phyloP scores from a whole-genome alignment of 345 rosid species.

The Syzygium oleosum region DNA sequence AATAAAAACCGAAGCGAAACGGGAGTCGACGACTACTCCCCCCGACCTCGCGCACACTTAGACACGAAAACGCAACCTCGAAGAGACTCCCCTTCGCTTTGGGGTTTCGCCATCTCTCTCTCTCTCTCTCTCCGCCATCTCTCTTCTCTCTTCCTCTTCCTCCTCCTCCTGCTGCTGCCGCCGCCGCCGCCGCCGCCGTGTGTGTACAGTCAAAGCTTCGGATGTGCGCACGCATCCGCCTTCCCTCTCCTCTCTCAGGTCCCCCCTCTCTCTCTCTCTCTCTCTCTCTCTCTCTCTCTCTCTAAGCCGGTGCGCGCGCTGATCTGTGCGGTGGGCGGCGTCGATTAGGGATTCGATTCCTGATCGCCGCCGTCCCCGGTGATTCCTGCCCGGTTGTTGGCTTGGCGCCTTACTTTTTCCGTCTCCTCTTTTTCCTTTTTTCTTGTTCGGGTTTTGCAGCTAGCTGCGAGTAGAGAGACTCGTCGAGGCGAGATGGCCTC shows the following conservation, averaged over 20 bases:
- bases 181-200: no score
- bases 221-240: conserved; percentile 25
- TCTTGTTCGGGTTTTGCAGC: conserved; percentile 5
- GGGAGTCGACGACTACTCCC: neutral
- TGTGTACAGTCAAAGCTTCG: conserved; percentile 8
- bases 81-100: conserved; percentile 2
- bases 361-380: neutral
- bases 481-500: conserved; percentile 55
- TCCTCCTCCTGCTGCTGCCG: no score
- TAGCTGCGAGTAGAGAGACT: conserved; percentile 25
- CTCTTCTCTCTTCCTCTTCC: no score
- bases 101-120: conserved; percentile 28
- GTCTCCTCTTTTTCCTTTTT: neutral
- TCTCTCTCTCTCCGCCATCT: neutral
- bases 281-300: neutral
- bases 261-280: neutral
- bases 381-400: neutral
- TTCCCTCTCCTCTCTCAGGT: conserved; percentile 23
- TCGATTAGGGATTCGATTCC: neutral
- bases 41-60: neutral
- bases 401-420: neutral
- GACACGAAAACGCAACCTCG: neutral
- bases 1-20: neutral
- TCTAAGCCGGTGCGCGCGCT: neutral
- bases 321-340: neutral